Evolutionary conservation across 2,329 filamentous ascomycete species (phyloP), one percentile per base, ranked within the genome.

Genomic region (Apiospora hydei): DNA sequence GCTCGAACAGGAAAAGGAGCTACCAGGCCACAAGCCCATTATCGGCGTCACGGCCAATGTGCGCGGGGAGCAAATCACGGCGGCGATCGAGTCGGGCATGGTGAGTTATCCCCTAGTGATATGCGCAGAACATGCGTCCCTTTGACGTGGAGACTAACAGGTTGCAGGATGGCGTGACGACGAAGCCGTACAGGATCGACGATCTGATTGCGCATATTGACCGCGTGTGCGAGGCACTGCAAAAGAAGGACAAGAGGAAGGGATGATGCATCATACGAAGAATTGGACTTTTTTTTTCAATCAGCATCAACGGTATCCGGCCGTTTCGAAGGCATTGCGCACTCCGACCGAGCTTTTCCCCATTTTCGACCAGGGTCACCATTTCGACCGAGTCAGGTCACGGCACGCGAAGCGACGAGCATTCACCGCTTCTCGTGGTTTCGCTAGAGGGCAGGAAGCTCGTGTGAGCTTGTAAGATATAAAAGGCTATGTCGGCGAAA

Each of bases 11-110:
- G 26, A 69, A 4, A 73, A 74, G 2, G 67, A 74, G n/a, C 70
- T 78, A 5, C 51, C 26, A 1, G 77, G 75, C 14, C 77, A 77
- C 46, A 53, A 76, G 21, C 77, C 77, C 11, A 77, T 79, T 3
- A 72, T 79, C 0, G 77, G 76, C 1, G 77, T 79, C 18, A 79
- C 77, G 4, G 77, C 77, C 53, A 79, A 79, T 46, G 77, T 79
- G 66, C 72, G 77, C 3, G 75, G 74, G 30, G 75, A 76, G 61
- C 77, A 78, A 72, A 75, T 79, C 21, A 76, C 69, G 49, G 75
- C 72, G 11, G 77, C 77, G n/a, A 73, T 77, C 1, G 76, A 77
- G 43, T 75, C 74, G 38, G 78, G 77, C 67, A 79, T 79, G 77
- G 78, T 78, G 72, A 71, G 75, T 74, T 30, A 24, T 44, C 3